phyloP scores from a whole-genome alignment of 2,329 filamentous ascomycete genomes.

The Monilinia laxa region DNA sequence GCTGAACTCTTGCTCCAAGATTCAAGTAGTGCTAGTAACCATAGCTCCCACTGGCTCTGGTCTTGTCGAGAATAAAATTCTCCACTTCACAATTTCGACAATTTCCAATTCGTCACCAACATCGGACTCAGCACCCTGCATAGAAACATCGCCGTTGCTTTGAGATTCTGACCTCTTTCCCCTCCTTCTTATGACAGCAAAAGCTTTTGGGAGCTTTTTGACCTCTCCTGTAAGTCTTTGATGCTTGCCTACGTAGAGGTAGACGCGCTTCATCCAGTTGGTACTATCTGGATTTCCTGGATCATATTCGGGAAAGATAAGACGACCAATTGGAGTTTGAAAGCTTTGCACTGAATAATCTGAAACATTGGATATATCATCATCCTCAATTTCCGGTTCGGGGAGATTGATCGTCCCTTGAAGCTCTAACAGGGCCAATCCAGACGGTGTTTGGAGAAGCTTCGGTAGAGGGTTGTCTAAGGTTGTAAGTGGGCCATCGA shows the following conservation, averaged over 20 bases:
- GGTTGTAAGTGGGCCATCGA: not conserved
- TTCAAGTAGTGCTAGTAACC: conserved; percentile 9
- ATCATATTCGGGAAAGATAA: conserved; percentile 76
- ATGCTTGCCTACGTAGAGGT: conserved; percentile 84
- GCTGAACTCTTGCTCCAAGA: not conserved
- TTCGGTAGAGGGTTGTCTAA: conserved; percentile 61
- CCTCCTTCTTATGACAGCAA: conserved; percentile 73
- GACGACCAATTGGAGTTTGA: conserved; percentile 63
- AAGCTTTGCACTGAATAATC: conserved; percentile 25
- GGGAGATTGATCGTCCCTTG: conserved; percentile 88
- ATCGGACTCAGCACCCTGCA: conserved; percentile 60
- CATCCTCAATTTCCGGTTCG: conserved; percentile 40
- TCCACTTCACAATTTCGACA: conserved; percentile 82
- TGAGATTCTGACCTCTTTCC: conserved; percentile 21
- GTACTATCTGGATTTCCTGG: conserved; percentile 55
- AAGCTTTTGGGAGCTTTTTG: conserved; percentile 75
- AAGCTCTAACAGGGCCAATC: conserved; percentile 85
- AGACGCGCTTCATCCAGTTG: conserved; percentile 86
- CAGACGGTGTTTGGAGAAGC: conserved; percentile 85
- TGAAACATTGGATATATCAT: conserved; percentile 22
- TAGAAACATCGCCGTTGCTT: conserved; percentile 35
- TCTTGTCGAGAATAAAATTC: conserved; percentile 78
- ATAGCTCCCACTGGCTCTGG: conserved; percentile 74
- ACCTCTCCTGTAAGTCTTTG: conserved; percentile 88
- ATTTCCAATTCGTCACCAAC: conserved; percentile 79